Percentiles rank a stretch among this genome's conserved stretches.
These are phyloP conservation scores for Gnaphalium uliginosum DNA, from an alignment of 129 eudicot genomes.

Conservation along the genomic window DNA sequence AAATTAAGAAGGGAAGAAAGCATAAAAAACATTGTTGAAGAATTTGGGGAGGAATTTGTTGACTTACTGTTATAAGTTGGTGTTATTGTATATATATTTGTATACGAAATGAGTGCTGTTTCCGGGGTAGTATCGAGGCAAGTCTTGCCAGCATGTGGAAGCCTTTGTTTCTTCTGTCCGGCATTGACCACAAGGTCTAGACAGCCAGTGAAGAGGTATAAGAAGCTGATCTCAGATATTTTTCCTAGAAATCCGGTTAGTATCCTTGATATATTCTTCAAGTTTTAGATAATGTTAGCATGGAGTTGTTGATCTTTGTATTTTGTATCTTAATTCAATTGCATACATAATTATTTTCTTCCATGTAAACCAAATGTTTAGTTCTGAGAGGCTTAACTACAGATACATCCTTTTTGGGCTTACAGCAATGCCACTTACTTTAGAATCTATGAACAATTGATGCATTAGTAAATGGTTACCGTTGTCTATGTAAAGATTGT, in stretches of 20 bases:
- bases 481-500: not conserved
- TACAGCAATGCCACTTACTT: conserved; percentile 5
- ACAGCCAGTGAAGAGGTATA: conserved; percentile 99
- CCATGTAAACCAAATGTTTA: not conserved
- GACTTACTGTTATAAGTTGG: conserved; percentile 14
- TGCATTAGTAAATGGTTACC: not conserved
- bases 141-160: conserved; percentile 85
- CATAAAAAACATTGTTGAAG: conserved; percentile 19
- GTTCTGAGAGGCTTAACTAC: not conserved
- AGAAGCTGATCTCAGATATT: conserved; percentile 89
- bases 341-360: not conserved
- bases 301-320: conserved; percentile 11
- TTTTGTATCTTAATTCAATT: not conserved
- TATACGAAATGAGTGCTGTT: conserved; percentile 62
- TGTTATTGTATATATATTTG: conserved; percentile 9
- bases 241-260: conserved; percentile 83
- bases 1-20: conserved; percentile 57
- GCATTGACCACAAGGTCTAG: conserved; percentile 82
- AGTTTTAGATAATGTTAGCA: not conserved
- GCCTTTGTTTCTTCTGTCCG: conserved; percentile 87
- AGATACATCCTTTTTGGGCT: not conserved
- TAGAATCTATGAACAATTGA: not conserved
- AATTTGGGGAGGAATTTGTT: conserved; percentile 24
- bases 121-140: conserved; percentile 90
- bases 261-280: conserved; percentile 14